phyloP scores from a whole-genome alignment of 2,329 filamentous ascomycete genomes.

The Cordyceps cicadae region DNA sequence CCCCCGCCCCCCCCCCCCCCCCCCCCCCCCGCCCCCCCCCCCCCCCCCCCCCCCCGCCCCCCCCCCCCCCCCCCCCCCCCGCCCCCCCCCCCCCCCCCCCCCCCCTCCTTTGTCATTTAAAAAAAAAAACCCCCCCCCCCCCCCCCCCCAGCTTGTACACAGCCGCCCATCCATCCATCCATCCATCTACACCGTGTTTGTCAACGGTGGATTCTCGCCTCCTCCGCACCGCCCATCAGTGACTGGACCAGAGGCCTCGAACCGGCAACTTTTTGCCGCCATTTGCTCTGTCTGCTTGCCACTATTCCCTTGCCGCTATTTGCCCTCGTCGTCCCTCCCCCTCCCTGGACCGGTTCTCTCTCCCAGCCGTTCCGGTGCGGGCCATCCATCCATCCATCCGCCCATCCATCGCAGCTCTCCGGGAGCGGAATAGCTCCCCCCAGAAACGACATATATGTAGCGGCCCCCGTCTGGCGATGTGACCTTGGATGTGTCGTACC shows the following conservation, averaged over 20 bases:
- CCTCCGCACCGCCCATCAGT: background rate
- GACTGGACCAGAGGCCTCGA: background rate
- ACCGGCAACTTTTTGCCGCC: constrained; percentile 7
- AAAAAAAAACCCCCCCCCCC: too few relatives aligned
- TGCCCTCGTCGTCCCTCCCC: background rate
- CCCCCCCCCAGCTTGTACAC: too few relatives aligned
- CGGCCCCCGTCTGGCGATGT: background rate
- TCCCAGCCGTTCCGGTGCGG: background rate
- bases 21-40: too few relatives aligned
- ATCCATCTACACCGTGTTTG: background rate
- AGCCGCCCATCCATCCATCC: background rate
- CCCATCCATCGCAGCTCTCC: background rate
- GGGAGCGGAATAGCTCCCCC: background rate
- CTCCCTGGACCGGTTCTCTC: background rate
- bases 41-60: too few relatives aligned
- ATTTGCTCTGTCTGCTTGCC: background rate
- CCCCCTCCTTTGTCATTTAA: too few relatives aligned
- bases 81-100: too few relatives aligned
- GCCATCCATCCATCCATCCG: too few relatives aligned
- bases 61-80: too few relatives aligned
- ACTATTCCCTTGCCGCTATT: background rate
- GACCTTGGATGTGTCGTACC: background rate
- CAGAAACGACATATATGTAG: background rate
- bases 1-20: background rate
- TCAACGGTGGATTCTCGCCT: background rate